Conservation (phyloP, 306 rosid species). For the Corylus heterophylla region DNA sequence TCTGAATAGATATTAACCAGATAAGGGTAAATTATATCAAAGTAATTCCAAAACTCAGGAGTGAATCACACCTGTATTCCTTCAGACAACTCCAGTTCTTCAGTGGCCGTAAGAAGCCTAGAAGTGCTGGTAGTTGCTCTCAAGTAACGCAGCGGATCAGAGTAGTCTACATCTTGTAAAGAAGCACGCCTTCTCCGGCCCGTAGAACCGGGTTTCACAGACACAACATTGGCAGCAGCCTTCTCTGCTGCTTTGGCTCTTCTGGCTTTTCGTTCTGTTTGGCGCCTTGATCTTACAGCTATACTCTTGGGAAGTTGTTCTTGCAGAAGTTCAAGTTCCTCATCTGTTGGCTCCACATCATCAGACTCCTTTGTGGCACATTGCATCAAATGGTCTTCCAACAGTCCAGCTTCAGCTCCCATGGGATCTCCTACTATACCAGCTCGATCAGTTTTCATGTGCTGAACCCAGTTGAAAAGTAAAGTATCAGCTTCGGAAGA, state of each 20-base stretch:
- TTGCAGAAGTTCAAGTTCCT: conserved; percentile 63
- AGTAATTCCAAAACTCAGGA: conserved; percentile 17
- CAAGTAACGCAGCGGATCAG: conserved; percentile 84
- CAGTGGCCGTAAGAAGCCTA: conserved; percentile 71
- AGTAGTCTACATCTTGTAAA: conserved; percentile 69
- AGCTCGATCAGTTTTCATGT: conserved; percentile 46
- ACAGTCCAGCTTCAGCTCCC: conserved; percentile 36
- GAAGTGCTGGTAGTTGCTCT: conserved; percentile 67
- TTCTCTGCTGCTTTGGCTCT: conserved; percentile 83
- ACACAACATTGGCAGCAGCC: conserved; percentile 58
- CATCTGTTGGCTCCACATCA: conserved; percentile 44
- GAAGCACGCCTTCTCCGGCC: conserved; percentile 69
- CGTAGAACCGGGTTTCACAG: conserved; percentile 65
- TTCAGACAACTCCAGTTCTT: conserved; percentile 79
- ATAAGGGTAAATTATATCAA: conserved; percentile 1
- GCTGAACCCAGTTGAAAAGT: conserved; percentile 61
- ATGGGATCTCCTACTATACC: conserved; percentile 39
- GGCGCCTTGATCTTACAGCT: conserved; percentile 83
- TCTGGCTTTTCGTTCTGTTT: conserved; percentile 76
- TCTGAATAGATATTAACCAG: neutral
- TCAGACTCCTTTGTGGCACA: conserved; percentile 43
- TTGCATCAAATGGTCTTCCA: conserved; percentile 37
- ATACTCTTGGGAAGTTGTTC: conserved; percentile 49
- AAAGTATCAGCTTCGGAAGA: conserved; percentile 42
- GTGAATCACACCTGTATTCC: conserved; percentile 82